phyloP scores from a whole-genome alignment of 2,329 filamentous ascomycete genomes.

The Fusarium oligoseptatum region DNA sequence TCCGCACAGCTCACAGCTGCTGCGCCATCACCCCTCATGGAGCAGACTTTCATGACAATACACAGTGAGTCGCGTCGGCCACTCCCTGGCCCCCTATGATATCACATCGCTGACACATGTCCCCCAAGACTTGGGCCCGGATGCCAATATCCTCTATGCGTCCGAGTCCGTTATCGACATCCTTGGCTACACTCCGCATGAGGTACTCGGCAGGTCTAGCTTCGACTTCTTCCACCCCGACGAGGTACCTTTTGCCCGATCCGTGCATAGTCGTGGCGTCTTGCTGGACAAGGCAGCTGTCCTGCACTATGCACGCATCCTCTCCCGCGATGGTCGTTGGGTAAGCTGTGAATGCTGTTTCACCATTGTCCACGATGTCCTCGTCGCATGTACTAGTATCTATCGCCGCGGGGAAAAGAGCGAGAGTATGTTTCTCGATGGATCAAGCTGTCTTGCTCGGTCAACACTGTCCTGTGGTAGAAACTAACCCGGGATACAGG shows the following conservation, averaged over 20 bases:
- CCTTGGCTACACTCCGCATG: slow-evolving; percentile 81
- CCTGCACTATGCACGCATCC: slow-evolving; percentile 82
- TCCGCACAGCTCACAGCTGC: slow-evolving; percentile 36
- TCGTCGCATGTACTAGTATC: slow-evolving; percentile 86
- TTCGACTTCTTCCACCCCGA: slow-evolving; percentile 91
- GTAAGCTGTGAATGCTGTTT: slow-evolving; percentile 90
- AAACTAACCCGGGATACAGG: slow-evolving; percentile 61
- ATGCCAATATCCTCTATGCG: slow-evolving; percentile 85
- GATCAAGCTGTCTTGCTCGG: not conserved
- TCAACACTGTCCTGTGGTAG: not conserved
- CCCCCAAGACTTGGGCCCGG: slow-evolving; percentile 71
- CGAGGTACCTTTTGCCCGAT: slow-evolving; percentile 80
- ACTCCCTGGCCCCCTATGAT: not conserved
- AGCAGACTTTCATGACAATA: slow-evolving; percentile 92
- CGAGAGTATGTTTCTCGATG: slow-evolving; percentile 71
- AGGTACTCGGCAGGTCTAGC: slow-evolving; percentile 80
- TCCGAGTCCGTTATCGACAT: slow-evolving; percentile 89
- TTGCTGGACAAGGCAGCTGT: slow-evolving; percentile 87
- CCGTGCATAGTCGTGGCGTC: slow-evolving; percentile 79
- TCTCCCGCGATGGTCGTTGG: slow-evolving; percentile 77
- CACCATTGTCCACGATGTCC: slow-evolving; percentile 87
- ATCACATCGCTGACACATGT: slow-evolving; percentile 13
- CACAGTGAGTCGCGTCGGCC: slow-evolving; percentile 73
- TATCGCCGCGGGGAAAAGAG: slow-evolving; percentile 78
- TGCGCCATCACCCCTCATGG: slow-evolving; percentile 63